phyloP scores from a whole-genome alignment of 2,329 filamentous ascomycete species.

The Hypoxylon sp. region DNA sequence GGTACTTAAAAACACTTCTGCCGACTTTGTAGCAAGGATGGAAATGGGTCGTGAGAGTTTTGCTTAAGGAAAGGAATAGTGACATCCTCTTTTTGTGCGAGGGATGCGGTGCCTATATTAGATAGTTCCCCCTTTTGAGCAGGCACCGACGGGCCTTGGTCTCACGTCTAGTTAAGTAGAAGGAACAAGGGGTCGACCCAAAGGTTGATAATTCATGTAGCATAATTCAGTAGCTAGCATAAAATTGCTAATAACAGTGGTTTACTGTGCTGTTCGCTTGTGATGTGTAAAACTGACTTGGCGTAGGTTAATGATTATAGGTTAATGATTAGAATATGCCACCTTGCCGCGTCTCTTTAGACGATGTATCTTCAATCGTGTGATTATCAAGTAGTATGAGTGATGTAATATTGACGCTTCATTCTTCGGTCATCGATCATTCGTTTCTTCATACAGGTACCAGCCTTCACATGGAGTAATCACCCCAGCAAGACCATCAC shows the following conservation, averaged over 20 bases:
- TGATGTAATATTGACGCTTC: background rate
- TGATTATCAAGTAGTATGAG: no score
- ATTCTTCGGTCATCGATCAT: no score
- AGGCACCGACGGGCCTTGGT: conserved; percentile 4
- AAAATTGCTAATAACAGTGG: conserved; percentile 35
- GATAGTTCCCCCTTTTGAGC: conserved; percentile 18
- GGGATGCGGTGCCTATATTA: conserved; percentile 34
- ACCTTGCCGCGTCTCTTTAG: background rate
- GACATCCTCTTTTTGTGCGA: conserved; percentile 7
- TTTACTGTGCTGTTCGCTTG: background rate
- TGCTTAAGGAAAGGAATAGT: conserved; percentile 12
- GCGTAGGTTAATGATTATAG: background rate
- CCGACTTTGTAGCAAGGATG: conserved; percentile 4
- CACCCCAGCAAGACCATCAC: no score
- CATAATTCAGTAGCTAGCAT: conserved; percentile 40
- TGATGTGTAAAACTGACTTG: background rate
- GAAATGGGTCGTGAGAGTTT: conserved; percentile 5
- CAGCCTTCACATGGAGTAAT: no score
- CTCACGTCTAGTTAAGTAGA: conserved; percentile 3
- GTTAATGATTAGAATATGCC: background rate
- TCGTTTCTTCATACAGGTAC: no score
- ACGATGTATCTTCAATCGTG: no score
- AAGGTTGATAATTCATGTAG: conserved; percentile 31
- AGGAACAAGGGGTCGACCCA: conserved; percentile 2
- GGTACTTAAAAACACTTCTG: conserved; percentile 34